Base-by-base conservation (phyloP, 2,329 filamentous ascomycete species). In the Massarina eburnea region DNA sequence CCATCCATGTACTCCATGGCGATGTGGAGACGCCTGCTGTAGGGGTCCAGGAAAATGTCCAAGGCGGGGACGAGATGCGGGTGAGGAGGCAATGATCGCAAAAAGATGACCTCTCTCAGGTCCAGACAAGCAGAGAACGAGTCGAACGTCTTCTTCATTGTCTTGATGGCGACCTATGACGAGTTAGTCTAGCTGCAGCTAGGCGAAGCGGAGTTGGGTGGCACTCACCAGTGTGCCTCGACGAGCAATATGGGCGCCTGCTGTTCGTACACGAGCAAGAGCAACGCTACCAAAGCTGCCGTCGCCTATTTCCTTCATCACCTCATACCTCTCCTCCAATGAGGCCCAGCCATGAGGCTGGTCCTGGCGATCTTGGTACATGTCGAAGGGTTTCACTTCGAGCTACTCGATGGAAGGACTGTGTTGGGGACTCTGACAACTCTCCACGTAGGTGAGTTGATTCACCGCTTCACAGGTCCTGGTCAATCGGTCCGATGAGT, bases 1-100 rank as follows among this genome's bases (percentile, higher is more conserved):
- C 94, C 94, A 70, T 99, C 94, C 94, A 99, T 99, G 73, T 95
- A 96, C 75, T 99, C 94, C 94, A 99, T 99, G 66, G 83, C 86
- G 58, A 99, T 99, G 73, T 99, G 94, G 35, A 99, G 84, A 74
- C 96, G 96, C 76, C 91, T 95, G 74, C 82, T 96, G 70, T 90
- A 88, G 0, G 94, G 94, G 66, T 99, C 94, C 62, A 99, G 83
- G 73, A 99, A 99, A 65, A 99, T 99, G 73, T 99, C 94, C 56
- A 97, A 81, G 4, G 94, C 92, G 27, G 94, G 94, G n/a, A 99
- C 94, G 26, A 99, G 81, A 71, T 99, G 94, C 59, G 85, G 83
- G 67, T 99, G 94, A 35, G 82, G 78, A 2, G 94, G 94, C 14
- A 99, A 78, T 9, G 91, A 92, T 64, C 90, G 86, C 37, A 99